Evolutionary conservation across 495 filamentous ascomycete species (phyloP).

Genomic region (Penicillium dipodomyicola): DNA sequence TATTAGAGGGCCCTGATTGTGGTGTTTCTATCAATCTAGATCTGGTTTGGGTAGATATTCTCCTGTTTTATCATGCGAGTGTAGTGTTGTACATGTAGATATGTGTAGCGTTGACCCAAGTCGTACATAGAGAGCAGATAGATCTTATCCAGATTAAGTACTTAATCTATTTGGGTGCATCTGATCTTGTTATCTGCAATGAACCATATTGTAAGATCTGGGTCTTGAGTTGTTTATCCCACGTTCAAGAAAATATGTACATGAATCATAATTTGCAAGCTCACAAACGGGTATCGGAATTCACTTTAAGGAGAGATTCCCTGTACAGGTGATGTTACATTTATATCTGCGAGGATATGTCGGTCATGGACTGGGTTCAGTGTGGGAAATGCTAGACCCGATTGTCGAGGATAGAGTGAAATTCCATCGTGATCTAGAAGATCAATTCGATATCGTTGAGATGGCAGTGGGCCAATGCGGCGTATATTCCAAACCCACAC

Average conservation of each 20-base stretch:
- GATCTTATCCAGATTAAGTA: background rate
- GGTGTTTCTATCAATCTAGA: slow-evolving; percentile 10
- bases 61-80: background rate
- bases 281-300: slow-evolving; percentile 8
- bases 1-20: slow-evolving; percentile 6
- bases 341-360: slow-evolving; percentile 1
- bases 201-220: background rate
- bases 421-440: background rate
- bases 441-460: background rate
- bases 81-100: background rate
- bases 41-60: background rate
- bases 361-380: background rate
- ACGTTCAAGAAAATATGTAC: slow-evolving; percentile 7
- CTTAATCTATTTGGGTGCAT: background rate
- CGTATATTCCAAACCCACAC: background rate
- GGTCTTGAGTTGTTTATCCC: background rate
- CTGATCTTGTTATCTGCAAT: background rate
- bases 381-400: background rate
- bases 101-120: background rate
- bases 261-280: slow-evolving; percentile 4
- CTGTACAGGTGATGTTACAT: slow-evolving; percentile 12
- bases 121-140: background rate
- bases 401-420: background rate
- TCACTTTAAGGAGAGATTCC: slow-evolving; percentile 5
- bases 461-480: background rate